These are phyloP conservation scores for Cryptomeria japonica DNA, from an alignment of 75 land plant genomes.

Conservation along the genomic window DNA sequence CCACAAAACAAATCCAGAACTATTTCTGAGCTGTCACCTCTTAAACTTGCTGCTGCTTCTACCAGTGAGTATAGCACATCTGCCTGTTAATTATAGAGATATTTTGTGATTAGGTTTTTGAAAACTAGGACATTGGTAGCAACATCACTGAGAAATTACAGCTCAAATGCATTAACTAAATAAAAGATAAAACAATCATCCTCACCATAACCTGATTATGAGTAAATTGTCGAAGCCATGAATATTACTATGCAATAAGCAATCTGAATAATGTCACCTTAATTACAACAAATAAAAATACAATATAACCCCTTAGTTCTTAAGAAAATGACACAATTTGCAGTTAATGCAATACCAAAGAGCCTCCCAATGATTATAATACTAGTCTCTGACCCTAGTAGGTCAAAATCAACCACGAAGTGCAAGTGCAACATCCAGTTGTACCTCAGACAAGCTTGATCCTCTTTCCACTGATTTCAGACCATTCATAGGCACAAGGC, in stretches of 20 bases:
- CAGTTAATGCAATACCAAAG: neutral
- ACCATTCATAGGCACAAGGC: too few species aligned
- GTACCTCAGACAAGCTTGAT: too few species aligned
- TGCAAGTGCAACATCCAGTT: too few species aligned
- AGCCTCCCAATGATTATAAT: too few species aligned
- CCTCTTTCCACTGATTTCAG: too few species aligned
- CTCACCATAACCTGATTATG: neutral
- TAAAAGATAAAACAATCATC: neutral
- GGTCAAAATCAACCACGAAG: too few species aligned
- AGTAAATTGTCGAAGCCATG: neutral
- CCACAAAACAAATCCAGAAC: conserved; percentile 97
- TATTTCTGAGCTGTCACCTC: conserved; percentile 86
- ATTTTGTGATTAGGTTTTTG: neutral
- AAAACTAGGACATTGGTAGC: conserved; percentile 5
- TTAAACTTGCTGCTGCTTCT: conserved; percentile 75
- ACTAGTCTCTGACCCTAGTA: too few species aligned
- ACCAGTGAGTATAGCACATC: conserved; percentile 79
- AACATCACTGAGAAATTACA: neutral
- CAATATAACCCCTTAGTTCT: neutral
- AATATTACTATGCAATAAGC: neutral
- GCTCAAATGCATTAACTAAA: neutral
- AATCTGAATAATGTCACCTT: neutral
- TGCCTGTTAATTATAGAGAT: conserved; percentile 54
- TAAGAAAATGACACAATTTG: neutral
- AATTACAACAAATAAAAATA: neutral